Conservation (phyloP, 2,329 filamentous ascomycete genomes). For the Trichoderma lentiforme region DNA sequence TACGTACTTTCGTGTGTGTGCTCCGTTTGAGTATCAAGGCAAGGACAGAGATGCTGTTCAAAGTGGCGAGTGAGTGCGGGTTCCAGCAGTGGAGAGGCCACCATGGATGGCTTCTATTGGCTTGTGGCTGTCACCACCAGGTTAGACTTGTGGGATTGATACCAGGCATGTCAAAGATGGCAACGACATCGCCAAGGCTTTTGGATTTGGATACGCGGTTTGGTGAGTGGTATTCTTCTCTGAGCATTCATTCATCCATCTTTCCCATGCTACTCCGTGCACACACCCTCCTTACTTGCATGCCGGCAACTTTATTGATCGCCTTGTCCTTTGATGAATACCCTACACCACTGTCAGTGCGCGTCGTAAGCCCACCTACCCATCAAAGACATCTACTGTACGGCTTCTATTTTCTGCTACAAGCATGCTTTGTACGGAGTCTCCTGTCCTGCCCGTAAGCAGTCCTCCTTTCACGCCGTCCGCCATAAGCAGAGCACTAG, state of each 20-base stretch:
- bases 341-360: neutral
- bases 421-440: neutral
- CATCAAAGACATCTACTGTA: neutral
- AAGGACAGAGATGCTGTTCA: neutral
- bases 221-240: neutral
- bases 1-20: neutral
- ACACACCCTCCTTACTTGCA: neutral
- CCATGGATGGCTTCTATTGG: conserved; percentile 1
- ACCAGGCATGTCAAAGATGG: neutral
- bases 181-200: neutral
- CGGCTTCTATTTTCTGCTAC: neutral
- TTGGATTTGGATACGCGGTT: neutral
- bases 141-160: neutral
- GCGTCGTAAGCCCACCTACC: neutral
- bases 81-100: neutral
- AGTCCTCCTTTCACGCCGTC: neutral
- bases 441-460: neutral
- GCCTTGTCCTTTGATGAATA: neutral
- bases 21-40: neutral
- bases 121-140: conserved; percentile 11
- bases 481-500: neutral
- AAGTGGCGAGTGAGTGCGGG: conserved; percentile 7
- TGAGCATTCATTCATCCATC: neutral
- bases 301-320: neutral
- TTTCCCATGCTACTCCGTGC: neutral